These are phyloP conservation scores for Pichia sp. DNA, from an alignment of 1,139 yeast genomes.

Conservation along the genomic window DNA sequence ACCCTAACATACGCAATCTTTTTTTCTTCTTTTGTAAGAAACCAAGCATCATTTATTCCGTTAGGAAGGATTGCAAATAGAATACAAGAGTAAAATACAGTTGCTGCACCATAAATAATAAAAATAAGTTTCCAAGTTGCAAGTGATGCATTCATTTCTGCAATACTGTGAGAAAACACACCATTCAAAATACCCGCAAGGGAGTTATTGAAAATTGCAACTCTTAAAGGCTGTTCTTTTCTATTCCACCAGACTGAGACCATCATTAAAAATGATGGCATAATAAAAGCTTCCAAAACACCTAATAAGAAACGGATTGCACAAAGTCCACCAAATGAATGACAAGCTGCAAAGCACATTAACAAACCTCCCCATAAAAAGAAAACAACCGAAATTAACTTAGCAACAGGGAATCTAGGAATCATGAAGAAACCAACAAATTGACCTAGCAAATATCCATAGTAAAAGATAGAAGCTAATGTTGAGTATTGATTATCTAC, in stretches of 20 bases:
- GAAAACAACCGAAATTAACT: conserved; percentile 19
- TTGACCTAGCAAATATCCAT: conserved; percentile 44
- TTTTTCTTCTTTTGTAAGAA: conserved; percentile 49
- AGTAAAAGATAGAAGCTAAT: conserved; percentile 53
- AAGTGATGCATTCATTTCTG: conserved; percentile 26
- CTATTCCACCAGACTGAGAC: conserved; percentile 33
- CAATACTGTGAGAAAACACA: conserved; percentile 25
- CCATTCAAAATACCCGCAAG: conserved; percentile 26
- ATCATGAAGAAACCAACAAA: conserved; percentile 18
- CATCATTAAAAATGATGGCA: conserved; percentile 33
- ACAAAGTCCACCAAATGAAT: conserved; percentile 35
- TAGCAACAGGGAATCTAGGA: conserved; percentile 24
- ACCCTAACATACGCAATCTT: conserved; percentile 20
- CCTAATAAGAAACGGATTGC: conserved; percentile 38
- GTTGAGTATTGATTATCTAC: too few relatives aligned
- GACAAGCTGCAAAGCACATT: conserved; percentile 33
- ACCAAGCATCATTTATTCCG: conserved; percentile 51
- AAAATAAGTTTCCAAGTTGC: conserved; percentile 50
- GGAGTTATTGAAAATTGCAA: conserved; percentile 28
- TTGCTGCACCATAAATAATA: conserved; percentile 46
- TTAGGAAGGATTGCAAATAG: conserved; percentile 51
- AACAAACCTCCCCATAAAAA: conserved; percentile 24
- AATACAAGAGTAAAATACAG: conserved; percentile 49
- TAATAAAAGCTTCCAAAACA: conserved; percentile 32
- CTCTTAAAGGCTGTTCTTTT: conserved; percentile 26